Conservation (phyloP, 2,329 filamentous ascomycete genomes). For the Paecilomyces formosus region DNA sequence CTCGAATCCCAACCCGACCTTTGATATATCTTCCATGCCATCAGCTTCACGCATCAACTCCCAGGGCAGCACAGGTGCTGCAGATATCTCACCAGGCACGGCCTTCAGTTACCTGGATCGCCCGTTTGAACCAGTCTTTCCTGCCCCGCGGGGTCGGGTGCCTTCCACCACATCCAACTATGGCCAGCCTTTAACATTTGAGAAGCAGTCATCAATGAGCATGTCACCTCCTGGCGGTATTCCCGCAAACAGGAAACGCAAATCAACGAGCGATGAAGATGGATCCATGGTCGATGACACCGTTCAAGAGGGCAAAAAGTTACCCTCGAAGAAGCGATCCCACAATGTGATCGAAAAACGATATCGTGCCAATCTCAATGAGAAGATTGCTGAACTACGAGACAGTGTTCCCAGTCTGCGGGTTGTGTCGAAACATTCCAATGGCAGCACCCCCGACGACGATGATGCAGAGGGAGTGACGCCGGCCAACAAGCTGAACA, state of each 20-base stretch:
- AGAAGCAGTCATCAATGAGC: conserved; percentile 8
- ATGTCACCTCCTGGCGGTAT: conserved; percentile 19
- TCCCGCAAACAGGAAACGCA: conserved; percentile 54
- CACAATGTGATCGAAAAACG: conserved; percentile 99
- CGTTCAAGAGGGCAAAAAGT: conserved; percentile 37
- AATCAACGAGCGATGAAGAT: conserved; percentile 53
- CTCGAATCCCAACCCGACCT: conserved; percentile 15
- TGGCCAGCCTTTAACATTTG: conserved; percentile 4
- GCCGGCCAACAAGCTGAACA: conserved; percentile 90
- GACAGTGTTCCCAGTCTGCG: conserved; percentile 88
- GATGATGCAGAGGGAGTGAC: conserved; percentile 73
- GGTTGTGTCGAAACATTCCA: conserved; percentile 62
- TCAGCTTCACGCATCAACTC: conserved; percentile 16
- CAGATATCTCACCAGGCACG: conserved; percentile 23
- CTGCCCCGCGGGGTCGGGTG: conserved; percentile 2
- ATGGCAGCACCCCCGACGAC: conserved; percentile 45
- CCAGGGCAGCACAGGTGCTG: conserved; percentile 12
- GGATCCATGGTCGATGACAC: conserved; percentile 39
- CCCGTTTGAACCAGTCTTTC: conserved; percentile 12
- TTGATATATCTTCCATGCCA: conserved; percentile 11
- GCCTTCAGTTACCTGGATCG: conserved; percentile 23
- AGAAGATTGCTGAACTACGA: conserved; percentile 87
- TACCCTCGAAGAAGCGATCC: conserved; percentile 78
- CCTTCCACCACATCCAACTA: background rate
- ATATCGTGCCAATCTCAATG: conserved; percentile 92